These are phyloP conservation scores for Rhizopus stolonifer DNA, from an alignment of 371 early-diverging fungal genomes.

Conservation along the genomic window DNA sequence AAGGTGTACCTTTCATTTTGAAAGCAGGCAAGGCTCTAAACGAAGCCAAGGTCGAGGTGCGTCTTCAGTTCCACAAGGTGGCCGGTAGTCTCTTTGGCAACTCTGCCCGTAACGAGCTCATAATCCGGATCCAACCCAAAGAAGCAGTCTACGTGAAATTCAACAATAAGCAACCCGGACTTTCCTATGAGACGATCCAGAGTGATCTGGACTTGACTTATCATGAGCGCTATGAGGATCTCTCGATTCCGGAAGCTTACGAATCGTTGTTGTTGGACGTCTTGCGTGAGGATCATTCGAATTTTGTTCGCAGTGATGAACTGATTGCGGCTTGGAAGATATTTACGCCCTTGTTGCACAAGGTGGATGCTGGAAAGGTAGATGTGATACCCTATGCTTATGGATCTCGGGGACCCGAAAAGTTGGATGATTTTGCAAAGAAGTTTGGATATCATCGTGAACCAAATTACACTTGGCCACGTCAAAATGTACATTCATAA, in stretches of 20 bases:
- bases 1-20: conserved; percentile 94
- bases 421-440: conserved; percentile 72
- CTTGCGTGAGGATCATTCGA: conserved; percentile 87
- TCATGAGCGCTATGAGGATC: conserved; percentile 76
- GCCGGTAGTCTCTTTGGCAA: conserved; percentile 72
- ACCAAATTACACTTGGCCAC: conserved; percentile 32
- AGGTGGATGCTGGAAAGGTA: conserved; percentile 68
- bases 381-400: conserved; percentile 76
- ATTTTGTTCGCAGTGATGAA: conserved; percentile 97
- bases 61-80: conserved; percentile 93
- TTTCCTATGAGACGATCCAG: conserved; percentile 66
- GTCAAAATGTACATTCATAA: conserved; percentile 30
- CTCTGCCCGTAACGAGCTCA: conserved; percentile 90
- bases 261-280: conserved; percentile 91
- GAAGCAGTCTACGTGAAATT: conserved; percentile 97
- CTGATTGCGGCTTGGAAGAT: conserved; percentile 95
- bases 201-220: conserved; percentile 93
- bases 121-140: conserved; percentile 92
- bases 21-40: conserved; percentile 96
- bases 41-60: conserved; percentile 89
- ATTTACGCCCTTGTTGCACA: conserved; percentile 92
- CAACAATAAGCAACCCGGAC: conserved; percentile 90
- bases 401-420: conserved; percentile 88
- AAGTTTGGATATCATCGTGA: conserved; percentile 57
- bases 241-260: conserved; percentile 95